Conservation (phyloP, 1,284 basidiomycete genomes). For the Pulchroboletus neoregius region DNA sequence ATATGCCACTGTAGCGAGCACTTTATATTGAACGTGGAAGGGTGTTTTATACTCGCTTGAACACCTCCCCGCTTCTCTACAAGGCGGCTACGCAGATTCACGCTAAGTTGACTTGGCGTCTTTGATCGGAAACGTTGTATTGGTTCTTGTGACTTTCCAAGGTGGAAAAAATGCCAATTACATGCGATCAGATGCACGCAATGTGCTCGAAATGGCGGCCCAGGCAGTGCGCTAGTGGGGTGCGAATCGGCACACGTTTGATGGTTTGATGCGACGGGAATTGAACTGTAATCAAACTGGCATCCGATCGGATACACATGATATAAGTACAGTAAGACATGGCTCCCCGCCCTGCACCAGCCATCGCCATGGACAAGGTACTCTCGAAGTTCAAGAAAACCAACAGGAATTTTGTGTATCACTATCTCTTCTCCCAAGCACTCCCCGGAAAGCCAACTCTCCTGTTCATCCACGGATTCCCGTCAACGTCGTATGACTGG, state of each 20-base stretch:
- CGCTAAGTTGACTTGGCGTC: too few relatives aligned
- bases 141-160: not conserved
- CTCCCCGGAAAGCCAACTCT: constrained; percentile 35
- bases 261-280: constrained; percentile 6
- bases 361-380: constrained; percentile 28
- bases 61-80: not conserved
- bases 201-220: not conserved
- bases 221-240: constrained; percentile 17
- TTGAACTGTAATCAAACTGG: constrained; percentile 15
- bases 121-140: constrained; percentile 2
- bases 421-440: constrained; percentile 31
- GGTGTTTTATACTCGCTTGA: not conserved
- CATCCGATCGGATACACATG: constrained; percentile 20
- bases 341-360: too few relatives aligned
- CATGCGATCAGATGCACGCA: constrained; percentile 1
- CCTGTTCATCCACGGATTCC: constrained; percentile 47
- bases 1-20: too few relatives aligned
- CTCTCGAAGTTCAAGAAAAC: constrained; percentile 27
- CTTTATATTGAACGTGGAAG: too few relatives aligned
- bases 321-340: too few relatives aligned
- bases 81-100: not conserved
- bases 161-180: constrained; percentile 1
- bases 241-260: constrained; percentile 21
- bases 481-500: constrained; percentile 44
- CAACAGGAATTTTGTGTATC: constrained; percentile 26